phyloP scores from a whole-genome alignment of 139 green algal species.

The Chlorella sp. region DNA sequence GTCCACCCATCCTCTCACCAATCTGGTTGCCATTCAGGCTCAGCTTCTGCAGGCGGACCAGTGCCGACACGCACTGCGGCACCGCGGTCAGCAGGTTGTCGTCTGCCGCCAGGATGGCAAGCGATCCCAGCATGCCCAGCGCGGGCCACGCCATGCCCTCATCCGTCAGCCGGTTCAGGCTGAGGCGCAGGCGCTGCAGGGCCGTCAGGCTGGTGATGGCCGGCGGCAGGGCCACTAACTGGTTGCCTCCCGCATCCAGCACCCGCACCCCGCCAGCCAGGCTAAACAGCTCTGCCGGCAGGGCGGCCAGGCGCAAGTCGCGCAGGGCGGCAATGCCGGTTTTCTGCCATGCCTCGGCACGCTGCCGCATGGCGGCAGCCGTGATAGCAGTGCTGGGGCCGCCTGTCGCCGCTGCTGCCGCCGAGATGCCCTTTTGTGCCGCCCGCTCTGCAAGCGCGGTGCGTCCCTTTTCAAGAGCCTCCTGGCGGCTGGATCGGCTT shows the following conservation, averaged over 20 bases:
- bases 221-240: conserved; percentile 41
- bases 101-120: conserved; percentile 42
- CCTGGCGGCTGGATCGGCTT: conserved; percentile 33
- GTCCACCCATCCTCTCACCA: not conserved
- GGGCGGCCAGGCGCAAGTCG: conserved; percentile 50
- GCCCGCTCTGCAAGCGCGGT: conserved; percentile 8
- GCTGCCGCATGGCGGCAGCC: conserved; percentile 37
- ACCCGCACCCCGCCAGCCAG: conserved; percentile 26
- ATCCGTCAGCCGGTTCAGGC: conserved; percentile 51
- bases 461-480: conserved; percentile 35
- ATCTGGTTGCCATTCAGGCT: conserved; percentile 55
- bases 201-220: conserved; percentile 35
- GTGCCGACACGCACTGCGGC: conserved; percentile 7
- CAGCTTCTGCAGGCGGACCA: conserved; percentile 40
- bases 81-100: conserved; percentile 46
- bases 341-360: conserved; percentile 58
- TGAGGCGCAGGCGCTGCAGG: conserved; percentile 57
- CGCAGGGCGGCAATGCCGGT: conserved; percentile 66
- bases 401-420: not conserved
- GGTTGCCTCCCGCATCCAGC: conserved; percentile 58
- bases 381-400: not conserved
- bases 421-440: not conserved
- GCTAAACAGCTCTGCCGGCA: conserved; percentile 46
- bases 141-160: conserved; percentile 41
- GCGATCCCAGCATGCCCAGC: conserved; percentile 37